Evolutionary conservation across 139 green algal genomes (phyloP), one percentile per base, ranked within the genome.

Genomic region (Coccomyxa sp.): DNA sequence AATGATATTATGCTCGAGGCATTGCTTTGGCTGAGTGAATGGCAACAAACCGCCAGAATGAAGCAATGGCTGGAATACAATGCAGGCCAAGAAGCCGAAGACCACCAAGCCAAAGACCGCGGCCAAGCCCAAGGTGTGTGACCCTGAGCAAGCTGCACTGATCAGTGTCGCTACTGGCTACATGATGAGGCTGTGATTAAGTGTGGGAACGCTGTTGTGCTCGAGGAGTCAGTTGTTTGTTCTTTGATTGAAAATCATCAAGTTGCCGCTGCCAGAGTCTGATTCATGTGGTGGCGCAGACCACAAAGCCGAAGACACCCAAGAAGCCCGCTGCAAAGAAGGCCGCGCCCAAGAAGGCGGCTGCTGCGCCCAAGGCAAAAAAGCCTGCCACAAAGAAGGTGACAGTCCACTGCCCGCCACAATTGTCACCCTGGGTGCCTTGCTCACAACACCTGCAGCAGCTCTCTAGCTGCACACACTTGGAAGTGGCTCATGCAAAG

Each of bases 281-380:
- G 18, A 71, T 9, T 21, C 63, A 9, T 21, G 63, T 28, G 21
- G 63, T 71, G 63, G 18, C 18, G 21, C 21, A 25, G 18, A 25
- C 63, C 18, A 25, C 63, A 71, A 71, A 25, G 63, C 18, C 18
- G 9, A 25, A 28, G 63, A 25, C 18, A 25, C 63, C 18, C 18
- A 71, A 86, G 63, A 67, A 77, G 13, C 31, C 85, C 17, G 15
- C 84, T 21, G 81, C 79, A 13, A 86, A 86, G 82, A 86, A 85
- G 81, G 81, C 84, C 27, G 82, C 86, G 38, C 82, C 87, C 32
- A 88, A 88, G 13, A 81, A 81, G 0, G 76, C 45, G 79, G 28
- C 80, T 18, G 60, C 87, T 13, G 63, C 88, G 38, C 86, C 88
- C 30, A 89, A 90, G 82, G 85, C 89, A 80, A 89, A 87, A 76